Conservation (phyloP, 176 grass and related monocot species). For the Olyra latifolia region DNA sequence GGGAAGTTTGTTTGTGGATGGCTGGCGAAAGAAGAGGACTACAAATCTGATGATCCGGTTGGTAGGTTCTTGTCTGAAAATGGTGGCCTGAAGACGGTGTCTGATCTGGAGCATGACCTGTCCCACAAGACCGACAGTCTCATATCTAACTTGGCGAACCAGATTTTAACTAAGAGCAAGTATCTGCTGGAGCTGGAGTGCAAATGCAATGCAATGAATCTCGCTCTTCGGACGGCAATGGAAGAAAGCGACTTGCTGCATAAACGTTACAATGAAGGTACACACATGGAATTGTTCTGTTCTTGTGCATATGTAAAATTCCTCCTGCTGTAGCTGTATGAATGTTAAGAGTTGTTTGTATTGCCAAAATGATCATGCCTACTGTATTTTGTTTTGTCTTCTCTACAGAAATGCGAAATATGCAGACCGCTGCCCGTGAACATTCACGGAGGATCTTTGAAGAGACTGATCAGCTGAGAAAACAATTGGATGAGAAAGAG, state of each 20-base stretch:
- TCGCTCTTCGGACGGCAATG: slow-evolving; percentile 43
- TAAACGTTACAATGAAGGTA: slow-evolving; percentile 58
- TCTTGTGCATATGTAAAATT: background rate
- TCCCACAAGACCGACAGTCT: slow-evolving; percentile 41
- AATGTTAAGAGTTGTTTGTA: background rate
- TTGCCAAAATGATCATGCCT: background rate
- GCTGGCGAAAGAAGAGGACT: slow-evolving; percentile 50
- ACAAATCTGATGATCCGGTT: slow-evolving; percentile 33
- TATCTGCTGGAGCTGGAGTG: slow-evolving; percentile 41
- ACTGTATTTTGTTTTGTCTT: background rate
- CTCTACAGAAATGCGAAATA: slow-evolving; percentile 51
- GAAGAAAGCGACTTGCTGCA: slow-evolving; percentile 44
- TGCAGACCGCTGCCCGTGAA: slow-evolving; percentile 42
- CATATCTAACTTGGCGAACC: slow-evolving; percentile 40
- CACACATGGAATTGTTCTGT: background rate
- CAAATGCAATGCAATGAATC: slow-evolving; percentile 46
- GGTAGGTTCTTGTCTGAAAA: slow-evolving; percentile 40
- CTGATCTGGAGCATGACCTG: slow-evolving; percentile 38
- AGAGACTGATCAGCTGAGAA: slow-evolving; percentile 47
- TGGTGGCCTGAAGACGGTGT: slow-evolving; percentile 47
- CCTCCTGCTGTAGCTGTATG: background rate
- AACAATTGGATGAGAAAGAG: slow-evolving; percentile 48
- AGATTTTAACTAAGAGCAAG: slow-evolving; percentile 45
- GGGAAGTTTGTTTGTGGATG: slow-evolving; percentile 33
- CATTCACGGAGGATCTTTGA: slow-evolving; percentile 33